phyloP scores from a whole-genome alignment of 2,329 filamentous ascomycete genomes.

The Penicillium sp. region DNA sequence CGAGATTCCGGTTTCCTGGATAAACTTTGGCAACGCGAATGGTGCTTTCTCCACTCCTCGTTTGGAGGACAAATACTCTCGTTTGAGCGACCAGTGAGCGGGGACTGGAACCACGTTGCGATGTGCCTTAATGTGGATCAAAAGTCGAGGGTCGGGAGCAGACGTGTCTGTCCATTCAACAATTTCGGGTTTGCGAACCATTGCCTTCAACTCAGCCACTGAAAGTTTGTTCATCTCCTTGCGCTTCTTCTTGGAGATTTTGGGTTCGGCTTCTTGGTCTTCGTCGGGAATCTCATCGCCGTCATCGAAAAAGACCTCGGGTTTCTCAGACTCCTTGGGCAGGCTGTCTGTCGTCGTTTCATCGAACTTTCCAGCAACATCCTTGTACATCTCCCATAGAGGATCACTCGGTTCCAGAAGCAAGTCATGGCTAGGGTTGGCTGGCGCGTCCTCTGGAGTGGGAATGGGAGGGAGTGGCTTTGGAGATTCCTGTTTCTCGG shows the following conservation, averaged over 20 bases:
- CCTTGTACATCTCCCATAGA: constrained; percentile 79
- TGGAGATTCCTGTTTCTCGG: constrained; percentile 3
- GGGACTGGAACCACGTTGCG: constrained; percentile 96
- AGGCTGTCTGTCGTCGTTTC: constrained; percentile 64
- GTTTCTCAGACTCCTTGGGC: constrained; percentile 71
- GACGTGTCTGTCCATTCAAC: constrained; percentile 98
- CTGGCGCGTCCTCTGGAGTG: constrained; percentile 25
- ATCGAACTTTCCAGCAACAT: constrained; percentile 79
- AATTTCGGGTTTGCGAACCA: constrained; percentile 87
- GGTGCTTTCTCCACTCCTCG: constrained; percentile 93
- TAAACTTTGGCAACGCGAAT: constrained; percentile 92
- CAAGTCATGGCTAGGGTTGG: constrained; percentile 50
- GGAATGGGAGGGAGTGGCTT: constrained; percentile 13
- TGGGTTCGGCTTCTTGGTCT: constrained; percentile 61
- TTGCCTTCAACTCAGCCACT: constrained; percentile 90
- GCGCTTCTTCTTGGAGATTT: constrained; percentile 90
- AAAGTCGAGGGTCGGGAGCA: constrained; percentile 80
- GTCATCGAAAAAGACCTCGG: constrained; percentile 79
- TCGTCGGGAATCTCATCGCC: constrained; percentile 86
- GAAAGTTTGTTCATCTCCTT: constrained; percentile 91
- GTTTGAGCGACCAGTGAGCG: constrained; percentile 90
- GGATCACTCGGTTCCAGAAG: constrained; percentile 69
- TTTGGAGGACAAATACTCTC: constrained; percentile 96
- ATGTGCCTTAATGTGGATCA: constrained; percentile 93
- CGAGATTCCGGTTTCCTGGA: constrained; percentile 93